Percentiles rank a stretch among this genome's conserved stretches.
phyloP scores from a whole-genome alignment of 495 filamentous ascomycete species.

The Penicillium riverlandense region DNA sequence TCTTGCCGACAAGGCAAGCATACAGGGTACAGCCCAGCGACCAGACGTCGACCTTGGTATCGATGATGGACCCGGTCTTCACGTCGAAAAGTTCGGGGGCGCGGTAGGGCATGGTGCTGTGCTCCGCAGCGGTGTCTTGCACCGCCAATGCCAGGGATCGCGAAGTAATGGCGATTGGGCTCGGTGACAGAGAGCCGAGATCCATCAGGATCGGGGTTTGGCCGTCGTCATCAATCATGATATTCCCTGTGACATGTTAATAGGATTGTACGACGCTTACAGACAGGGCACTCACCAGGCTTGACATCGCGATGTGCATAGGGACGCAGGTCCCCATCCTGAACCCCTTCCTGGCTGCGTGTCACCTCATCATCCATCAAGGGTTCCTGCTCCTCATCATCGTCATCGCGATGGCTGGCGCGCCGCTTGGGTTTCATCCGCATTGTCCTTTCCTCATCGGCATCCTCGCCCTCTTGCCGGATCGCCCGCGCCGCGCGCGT shows the following conservation, averaged over 20 bases:
- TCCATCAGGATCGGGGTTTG: slow-evolving; percentile 95
- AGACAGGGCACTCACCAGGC: slow-evolving; percentile 53
- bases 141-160: slow-evolving; percentile 84
- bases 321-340: slow-evolving; percentile 63
- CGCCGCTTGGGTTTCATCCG: slow-evolving; percentile 47
- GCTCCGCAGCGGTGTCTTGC: slow-evolving; percentile 90
- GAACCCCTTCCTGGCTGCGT: slow-evolving; percentile 60
- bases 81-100: slow-evolving; percentile 98
- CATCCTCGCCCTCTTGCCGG: slow-evolving; percentile 50
- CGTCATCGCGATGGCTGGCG: slow-evolving; percentile 39
- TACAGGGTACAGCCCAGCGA: slow-evolving; percentile 93
- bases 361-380: slow-evolving; percentile 82
- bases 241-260: slow-evolving; percentile 52
- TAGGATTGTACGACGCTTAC: too few relatives aligned
- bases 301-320: slow-evolving; percentile 98
- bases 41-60: slow-evolving; percentile 98
- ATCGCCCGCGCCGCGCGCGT: slow-evolving; percentile 55
- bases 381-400: slow-evolving; percentile 69
- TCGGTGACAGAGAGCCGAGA: slow-evolving; percentile 82
- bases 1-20: slow-evolving; percentile 91
- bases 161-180: slow-evolving; percentile 87
- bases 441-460: slow-evolving; percentile 51
- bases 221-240: slow-evolving; percentile 90
- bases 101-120: slow-evolving; percentile 97
- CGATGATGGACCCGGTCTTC: slow-evolving; percentile 84